Evolutionary conservation across 1,139 yeast genomes (phyloP).

Genomic region (Suhomyces choctaworum): DNA sequence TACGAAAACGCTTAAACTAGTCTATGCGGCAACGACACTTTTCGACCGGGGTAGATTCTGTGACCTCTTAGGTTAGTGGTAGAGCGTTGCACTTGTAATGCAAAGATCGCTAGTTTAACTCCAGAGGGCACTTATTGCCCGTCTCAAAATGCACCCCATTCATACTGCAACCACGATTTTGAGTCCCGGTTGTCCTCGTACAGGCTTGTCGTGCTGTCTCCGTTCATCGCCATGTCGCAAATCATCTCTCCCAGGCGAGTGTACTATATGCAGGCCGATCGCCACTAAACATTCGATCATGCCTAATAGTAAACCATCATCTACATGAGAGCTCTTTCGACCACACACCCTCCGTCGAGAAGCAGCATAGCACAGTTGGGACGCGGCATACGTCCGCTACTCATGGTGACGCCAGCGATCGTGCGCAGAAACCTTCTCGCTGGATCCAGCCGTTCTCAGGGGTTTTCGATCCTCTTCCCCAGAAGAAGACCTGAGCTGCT

Average conservation of each 20-base stretch:
- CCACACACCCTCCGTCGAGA: no score
- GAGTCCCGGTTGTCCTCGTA: no score
- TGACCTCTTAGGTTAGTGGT: slow-evolving; percentile 93
- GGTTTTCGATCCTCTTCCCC: slow-evolving; percentile 6
- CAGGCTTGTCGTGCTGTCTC: no score
- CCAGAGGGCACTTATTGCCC: slow-evolving; percentile 81
- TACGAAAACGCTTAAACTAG: no score
- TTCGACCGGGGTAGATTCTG: background rate
- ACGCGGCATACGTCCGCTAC: slow-evolving; percentile 4
- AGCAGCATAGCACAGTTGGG: slow-evolving; percentile 2
- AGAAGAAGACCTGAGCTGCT: background rate
- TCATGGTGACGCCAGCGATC: background rate
- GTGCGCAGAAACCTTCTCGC: slow-evolving; percentile 1
- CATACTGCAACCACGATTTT: no score
- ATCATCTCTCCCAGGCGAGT: no score
- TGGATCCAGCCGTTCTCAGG: slow-evolving; percentile 1
- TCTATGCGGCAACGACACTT: no score
- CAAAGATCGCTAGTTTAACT: slow-evolving; percentile 94
- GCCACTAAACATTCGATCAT: slow-evolving; percentile 9
- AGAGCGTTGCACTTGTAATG: slow-evolving; percentile 96
- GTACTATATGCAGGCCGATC: slow-evolving; percentile 5
- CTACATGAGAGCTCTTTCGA: no score
- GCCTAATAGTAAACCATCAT: no score
- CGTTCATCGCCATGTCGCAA: no score
- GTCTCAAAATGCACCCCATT: no score